Percentiles rank a stretch among this genome's conserved stretches.
Conservation (phyloP, 768 basidiomycete genomes). For the Lentinula lateritia region DNA sequence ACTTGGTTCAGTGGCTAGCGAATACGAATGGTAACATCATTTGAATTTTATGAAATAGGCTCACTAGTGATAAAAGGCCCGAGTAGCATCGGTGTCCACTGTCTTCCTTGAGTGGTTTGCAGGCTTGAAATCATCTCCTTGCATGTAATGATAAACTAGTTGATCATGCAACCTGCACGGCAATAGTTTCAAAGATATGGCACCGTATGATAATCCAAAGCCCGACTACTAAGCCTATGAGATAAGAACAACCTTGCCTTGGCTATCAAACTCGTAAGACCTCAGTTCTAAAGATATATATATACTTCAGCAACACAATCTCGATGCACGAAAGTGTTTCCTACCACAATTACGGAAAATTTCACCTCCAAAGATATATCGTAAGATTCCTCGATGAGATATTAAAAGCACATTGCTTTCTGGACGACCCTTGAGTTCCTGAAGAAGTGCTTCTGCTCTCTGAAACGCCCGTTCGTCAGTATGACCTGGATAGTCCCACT, state of each 20-base stretch:
- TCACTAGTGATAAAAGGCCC: too few relatives aligned
- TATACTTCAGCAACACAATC: not conserved
- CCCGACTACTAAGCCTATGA: not conserved
- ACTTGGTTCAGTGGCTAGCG: too few relatives aligned
- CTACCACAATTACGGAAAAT: constrained; percentile 12
- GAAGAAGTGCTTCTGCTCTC: constrained; percentile 9
- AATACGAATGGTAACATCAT: too few relatives aligned
- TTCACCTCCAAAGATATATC: constrained; percentile 8
- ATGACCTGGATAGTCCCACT: constrained; percentile 14
- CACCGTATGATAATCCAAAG: too few relatives aligned
- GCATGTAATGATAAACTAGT: too few relatives aligned
- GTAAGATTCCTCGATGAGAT: constrained; percentile 13
- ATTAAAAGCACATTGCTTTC: constrained; percentile 11
- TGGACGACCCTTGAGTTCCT: constrained; percentile 5
- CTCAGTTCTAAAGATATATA: not conserved
- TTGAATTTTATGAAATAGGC: too few relatives aligned
- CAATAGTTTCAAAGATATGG: too few relatives aligned
- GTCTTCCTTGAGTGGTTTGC: too few relatives aligned
- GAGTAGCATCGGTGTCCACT: too few relatives aligned
- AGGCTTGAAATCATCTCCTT: too few relatives aligned
- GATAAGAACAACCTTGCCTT: not conserved
- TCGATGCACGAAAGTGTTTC: not conserved
- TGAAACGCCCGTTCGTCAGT: constrained; percentile 8
- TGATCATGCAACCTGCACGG: too few relatives aligned
- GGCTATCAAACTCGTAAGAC: not conserved